Conservation (phyloP, 495 filamentous ascomycete species). For the Echria macrotheca region DNA sequence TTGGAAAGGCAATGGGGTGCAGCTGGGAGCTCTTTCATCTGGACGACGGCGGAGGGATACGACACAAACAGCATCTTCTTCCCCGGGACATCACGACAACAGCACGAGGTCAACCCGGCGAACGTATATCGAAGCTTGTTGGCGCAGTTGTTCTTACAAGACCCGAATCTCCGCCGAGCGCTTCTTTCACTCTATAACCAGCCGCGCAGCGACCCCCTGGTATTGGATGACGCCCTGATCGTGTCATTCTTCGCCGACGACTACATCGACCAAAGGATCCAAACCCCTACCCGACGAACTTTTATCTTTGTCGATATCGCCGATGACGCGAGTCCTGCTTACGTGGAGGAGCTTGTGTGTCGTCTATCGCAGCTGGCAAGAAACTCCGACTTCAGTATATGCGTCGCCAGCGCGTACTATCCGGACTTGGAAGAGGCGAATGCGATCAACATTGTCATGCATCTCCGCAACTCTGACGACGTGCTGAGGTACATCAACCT, state of each 20-base stretch:
- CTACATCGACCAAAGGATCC: slow-evolving; percentile 25
- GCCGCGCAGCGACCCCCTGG: slow-evolving; percentile 6
- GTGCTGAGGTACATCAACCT: slow-evolving; percentile 31
- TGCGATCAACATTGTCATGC: slow-evolving; percentile 27
- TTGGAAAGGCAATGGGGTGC: slow-evolving; percentile 29
- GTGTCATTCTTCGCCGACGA: slow-evolving; percentile 34
- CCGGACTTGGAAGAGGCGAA: slow-evolving; percentile 20
- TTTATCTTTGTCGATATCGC: slow-evolving; percentile 34
- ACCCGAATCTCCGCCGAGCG: slow-evolving; percentile 24
- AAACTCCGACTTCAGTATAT: slow-evolving; percentile 36
- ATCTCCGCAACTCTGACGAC: slow-evolving; percentile 31
- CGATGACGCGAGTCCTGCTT: slow-evolving; percentile 24
- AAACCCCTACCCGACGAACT: slow-evolving; percentile 24
- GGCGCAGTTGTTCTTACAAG: slow-evolving; percentile 31
- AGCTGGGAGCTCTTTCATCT: slow-evolving; percentile 26
- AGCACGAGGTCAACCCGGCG: slow-evolving; percentile 17
- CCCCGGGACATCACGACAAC: slow-evolving; percentile 10
- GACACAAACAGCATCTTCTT: slow-evolving; percentile 17
- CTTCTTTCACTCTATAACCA: slow-evolving; percentile 20
- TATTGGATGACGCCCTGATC: slow-evolving; percentile 27
- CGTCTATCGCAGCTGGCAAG: slow-evolving; percentile 28
- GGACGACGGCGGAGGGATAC: slow-evolving; percentile 21
- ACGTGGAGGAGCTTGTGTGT: slow-evolving; percentile 28
- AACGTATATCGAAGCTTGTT: slow-evolving; percentile 30
- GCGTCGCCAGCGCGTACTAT: slow-evolving; percentile 27